Percentiles rank a stretch among this genome's conserved stretches.
Evolutionary conservation across 192 early-diverging fungal species (phyloP).

Genomic region (Lunasporangiospora selenospora): DNA sequence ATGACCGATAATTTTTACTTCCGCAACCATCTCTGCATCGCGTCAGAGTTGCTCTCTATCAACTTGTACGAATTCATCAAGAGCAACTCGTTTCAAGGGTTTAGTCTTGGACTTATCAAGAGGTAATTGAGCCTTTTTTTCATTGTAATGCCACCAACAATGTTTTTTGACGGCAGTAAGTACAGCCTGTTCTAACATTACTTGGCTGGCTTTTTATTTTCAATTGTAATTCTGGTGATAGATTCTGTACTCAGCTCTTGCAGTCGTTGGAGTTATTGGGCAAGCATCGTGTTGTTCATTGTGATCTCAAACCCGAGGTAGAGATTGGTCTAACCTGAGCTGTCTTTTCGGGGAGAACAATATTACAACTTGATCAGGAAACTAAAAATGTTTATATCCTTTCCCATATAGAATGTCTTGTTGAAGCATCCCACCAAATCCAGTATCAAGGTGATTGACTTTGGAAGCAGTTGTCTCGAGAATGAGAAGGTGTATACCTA

Average conservation of each 20-base stretch:
- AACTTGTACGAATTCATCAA: slow-evolving; percentile 99
- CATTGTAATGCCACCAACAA: no score
- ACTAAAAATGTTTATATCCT: no score
- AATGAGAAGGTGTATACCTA: slow-evolving; percentile 97
- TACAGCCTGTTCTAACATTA: not conserved
- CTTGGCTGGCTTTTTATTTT: slow-evolving; percentile 5
- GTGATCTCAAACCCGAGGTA: slow-evolving; percentile 97
- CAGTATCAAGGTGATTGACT: slow-evolving; percentile 97
- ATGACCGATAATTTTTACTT: slow-evolving; percentile 95
- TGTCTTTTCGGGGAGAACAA: not conserved
- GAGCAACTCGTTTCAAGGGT: slow-evolving; percentile 90
- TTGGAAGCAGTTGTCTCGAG: slow-evolving; percentile 94
- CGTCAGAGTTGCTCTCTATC: slow-evolving; percentile 90
- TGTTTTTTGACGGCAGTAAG: no score
- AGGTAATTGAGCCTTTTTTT: slow-evolving; percentile 40
- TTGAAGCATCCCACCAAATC: slow-evolving; percentile 74
- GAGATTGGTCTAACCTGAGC: slow-evolving; percentile 19
- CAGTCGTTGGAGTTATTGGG: slow-evolving; percentile 79
- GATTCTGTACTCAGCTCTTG: slow-evolving; percentile 85
- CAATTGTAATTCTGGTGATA: slow-evolving; percentile 48
- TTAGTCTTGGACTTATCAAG: slow-evolving; percentile 75
- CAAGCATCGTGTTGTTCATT: slow-evolving; percentile 86
- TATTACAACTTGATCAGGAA: no score
- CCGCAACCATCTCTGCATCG: slow-evolving; percentile 95
- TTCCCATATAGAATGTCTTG: slow-evolving; percentile 86